These are phyloP conservation scores for Cladosporium velox DNA, from an alignment of 2,329 filamentous ascomycete species.

Conservation along the genomic window DNA sequence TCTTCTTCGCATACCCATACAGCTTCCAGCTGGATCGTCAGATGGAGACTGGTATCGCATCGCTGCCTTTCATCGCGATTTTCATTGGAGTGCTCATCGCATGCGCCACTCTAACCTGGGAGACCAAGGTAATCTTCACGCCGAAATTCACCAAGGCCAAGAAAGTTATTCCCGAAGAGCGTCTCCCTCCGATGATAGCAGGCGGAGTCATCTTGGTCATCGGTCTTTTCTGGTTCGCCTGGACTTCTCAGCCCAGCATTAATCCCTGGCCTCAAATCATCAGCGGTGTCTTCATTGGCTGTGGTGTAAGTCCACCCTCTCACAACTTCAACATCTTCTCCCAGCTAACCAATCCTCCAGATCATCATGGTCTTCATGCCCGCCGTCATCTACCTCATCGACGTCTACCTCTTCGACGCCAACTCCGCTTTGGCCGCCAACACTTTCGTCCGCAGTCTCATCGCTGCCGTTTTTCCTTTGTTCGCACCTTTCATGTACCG, in stretches of 20 bases:
- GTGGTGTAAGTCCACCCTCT: conserved; percentile 9
- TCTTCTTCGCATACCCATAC: conserved; percentile 53
- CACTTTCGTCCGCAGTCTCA: conserved; percentile 38
- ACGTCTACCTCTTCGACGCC: conserved; percentile 44
- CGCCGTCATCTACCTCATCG: conserved; percentile 49
- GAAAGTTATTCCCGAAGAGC: conserved; percentile 41
- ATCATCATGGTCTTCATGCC: conserved; percentile 51
- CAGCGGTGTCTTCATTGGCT: conserved; percentile 45
- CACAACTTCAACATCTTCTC: neutral
- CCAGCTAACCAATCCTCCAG: conserved; percentile 23
- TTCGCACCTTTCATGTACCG: conserved; percentile 38
- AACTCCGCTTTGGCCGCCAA: conserved; percentile 40
- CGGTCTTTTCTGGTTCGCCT: conserved; percentile 56
- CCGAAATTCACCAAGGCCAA: conserved; percentile 25
- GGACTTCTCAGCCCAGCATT: conserved; percentile 51
- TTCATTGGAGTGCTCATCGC: conserved; percentile 44
- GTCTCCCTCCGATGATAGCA: conserved; percentile 53
- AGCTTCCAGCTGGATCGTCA: conserved; percentile 46
- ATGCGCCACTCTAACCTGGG: conserved; percentile 24
- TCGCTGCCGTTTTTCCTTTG: conserved; percentile 42
- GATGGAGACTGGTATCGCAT: conserved; percentile 43
- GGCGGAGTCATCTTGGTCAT: conserved; percentile 51
- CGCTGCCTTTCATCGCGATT: conserved; percentile 48
- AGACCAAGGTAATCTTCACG: conserved; percentile 25
- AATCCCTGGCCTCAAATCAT: conserved; percentile 46